Evolutionary conservation across 331 rosid species (phyloP).

Genomic region (Stylosanthes scabra): DNA sequence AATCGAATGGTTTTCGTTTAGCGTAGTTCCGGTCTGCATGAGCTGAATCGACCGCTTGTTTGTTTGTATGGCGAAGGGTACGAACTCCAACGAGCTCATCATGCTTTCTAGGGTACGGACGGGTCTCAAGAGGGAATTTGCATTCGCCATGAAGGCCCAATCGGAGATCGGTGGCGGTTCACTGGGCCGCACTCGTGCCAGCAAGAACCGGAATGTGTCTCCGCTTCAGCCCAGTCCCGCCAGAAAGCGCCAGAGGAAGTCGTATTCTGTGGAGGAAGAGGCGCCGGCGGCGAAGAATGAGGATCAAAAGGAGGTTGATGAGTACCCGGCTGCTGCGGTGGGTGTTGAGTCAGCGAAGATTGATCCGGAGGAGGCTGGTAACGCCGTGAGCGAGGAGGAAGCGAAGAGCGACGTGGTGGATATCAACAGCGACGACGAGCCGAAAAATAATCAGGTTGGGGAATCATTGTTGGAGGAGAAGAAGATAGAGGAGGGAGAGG

Average conservation of each 20-base stretch:
- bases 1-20: background rate
- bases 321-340: background rate
- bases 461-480: conserved; percentile 19
- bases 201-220: conserved; percentile 48
- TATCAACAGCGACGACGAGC: conserved; percentile 69
- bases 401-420: conserved; percentile 90
- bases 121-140: conserved; percentile 88
- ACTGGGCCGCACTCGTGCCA: conserved; percentile 75
- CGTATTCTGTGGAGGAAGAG: conserved; percentile 15
- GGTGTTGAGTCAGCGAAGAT: conserved; percentile 2
- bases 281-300: background rate
- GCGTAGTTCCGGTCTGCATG: background rate
- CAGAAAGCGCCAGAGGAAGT: conserved; percentile 56
- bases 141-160: conserved; percentile 89
- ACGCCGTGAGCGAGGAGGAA: conserved; percentile 75
- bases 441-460: conserved; percentile 46
- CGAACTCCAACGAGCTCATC: conserved; percentile 71
- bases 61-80: conserved; percentile 78
- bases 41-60: conserved; percentile 7
- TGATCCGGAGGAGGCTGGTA: conserved; percentile 4
- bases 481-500: conserved; percentile 2
- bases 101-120: conserved; percentile 67
- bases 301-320: background rate
- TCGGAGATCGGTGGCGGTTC: conserved; percentile 68
- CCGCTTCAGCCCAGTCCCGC: conserved; percentile 24